Evolutionary conservation across 805 yeast genomes (phyloP), one percentile per base, ranked within the genome.

Genomic region (Danielozyma ontarioensis): DNA sequence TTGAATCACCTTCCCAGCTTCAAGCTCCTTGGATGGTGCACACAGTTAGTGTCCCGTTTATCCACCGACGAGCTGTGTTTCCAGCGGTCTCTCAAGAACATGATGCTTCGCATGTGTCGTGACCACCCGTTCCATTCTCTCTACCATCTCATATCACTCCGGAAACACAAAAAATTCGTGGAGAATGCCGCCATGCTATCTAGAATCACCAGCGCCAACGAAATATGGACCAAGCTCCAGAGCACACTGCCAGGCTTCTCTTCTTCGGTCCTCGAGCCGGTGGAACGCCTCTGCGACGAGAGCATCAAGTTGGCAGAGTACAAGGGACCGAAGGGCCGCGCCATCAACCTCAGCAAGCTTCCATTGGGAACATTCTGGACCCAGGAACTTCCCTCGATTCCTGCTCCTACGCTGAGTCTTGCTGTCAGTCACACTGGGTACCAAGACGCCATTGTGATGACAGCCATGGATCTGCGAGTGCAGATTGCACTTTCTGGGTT

Each of bases 401-500:
- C 95, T 0, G 70, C 84, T 2, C 95, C 96, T 0, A 83, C 94
- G 0, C 44, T 59, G 13, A 44, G 50, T 4, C 49, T 80, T 13
- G 51, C 65, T 0, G 53, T 78, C 5, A 67, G 74, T 2, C 49
- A 50, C 1, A 59, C 63, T 26, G 57, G 64, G 10, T 82, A 83
- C 46, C 34, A 47, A 1, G 35, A 50, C 10, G 53, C 77, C 0
- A 78, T 86, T 0, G 47, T 51, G 1, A 72, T 93, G 28, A 27
- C 41, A 0, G 40, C 46, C 0, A 70, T 85, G 2, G 69, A 66
- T 3, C 57, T 68, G 0, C 55, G 48, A 2, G 62, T 89, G 2
- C 40, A 56, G 0, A 68, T 86, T n/a, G 93, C 97, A 0, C 44
- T 79, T 0, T 76, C 93, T 0, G 99, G 99, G 3, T 57, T 90